Evolutionary conservation across 225 moss, liverwort and hornwort genomes (phyloP).

Genomic region (Ulota crispa): DNA sequence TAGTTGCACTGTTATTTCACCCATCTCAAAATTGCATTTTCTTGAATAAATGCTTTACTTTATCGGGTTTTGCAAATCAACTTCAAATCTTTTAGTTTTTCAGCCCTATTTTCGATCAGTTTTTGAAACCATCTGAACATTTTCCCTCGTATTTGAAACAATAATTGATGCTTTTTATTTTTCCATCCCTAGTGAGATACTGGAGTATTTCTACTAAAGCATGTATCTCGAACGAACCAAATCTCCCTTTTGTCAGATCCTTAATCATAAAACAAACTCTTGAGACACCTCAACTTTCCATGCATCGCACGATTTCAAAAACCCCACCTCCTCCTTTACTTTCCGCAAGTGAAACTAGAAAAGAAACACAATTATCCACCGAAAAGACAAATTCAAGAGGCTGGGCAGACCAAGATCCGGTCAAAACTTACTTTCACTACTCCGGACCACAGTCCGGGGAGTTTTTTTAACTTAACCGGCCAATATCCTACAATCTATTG

Average conservation of each 20-base stretch:
- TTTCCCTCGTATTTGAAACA: background rate
- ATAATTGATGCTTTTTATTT: background rate
- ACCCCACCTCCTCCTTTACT: background rate
- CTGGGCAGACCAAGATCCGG: constrained; percentile 30
- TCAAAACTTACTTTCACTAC: constrained; percentile 8
- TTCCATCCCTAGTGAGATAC: background rate
- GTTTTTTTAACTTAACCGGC: no score
- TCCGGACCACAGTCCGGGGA: no score
- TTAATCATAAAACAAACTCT: background rate
- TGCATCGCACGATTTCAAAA: background rate
- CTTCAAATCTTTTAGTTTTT: no score
- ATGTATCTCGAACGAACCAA: background rate
- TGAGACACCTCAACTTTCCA: background rate
- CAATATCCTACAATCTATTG: no score
- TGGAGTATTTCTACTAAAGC: background rate
- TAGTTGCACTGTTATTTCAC: no score
- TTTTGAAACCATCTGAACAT: no score
- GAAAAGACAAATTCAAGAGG: constrained; percentile 4
- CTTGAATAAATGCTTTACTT: no score
- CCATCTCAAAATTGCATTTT: no score
- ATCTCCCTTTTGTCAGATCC: background rate
- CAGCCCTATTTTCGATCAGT: no score
- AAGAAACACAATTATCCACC: constrained; percentile 17
- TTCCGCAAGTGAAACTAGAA: background rate
- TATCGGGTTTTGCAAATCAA: no score